These are phyloP conservation scores for Tieghemiomyces parasiticus DNA, from an alignment of 192 early-diverging fungal species.

Conservation along the genomic window DNA sequence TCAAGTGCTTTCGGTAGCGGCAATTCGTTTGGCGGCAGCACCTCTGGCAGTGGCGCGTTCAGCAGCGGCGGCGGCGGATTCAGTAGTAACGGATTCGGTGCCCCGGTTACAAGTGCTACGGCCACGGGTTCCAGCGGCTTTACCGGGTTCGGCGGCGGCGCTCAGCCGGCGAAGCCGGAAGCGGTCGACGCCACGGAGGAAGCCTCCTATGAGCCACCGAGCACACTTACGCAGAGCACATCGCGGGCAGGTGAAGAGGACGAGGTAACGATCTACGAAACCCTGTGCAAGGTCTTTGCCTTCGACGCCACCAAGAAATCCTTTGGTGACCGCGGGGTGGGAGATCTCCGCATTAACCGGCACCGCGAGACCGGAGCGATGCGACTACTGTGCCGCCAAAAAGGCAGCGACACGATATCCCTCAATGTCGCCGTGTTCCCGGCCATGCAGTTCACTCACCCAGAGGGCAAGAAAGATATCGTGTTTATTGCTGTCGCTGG, in stretches of 20 bases:
- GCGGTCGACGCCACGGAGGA: too few relatives aligned
- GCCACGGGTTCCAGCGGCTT: too few relatives aligned
- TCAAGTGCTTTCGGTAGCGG: too few relatives aligned
- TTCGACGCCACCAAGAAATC: conserved; percentile 19
- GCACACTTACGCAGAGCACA: too few relatives aligned
- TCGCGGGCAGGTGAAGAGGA: conserved; percentile 28
- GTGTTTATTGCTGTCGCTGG: conserved; percentile 14
- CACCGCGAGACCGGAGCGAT: conserved; percentile 13
- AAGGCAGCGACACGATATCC: conserved; percentile 24
- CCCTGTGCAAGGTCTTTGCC: conserved; percentile 23
- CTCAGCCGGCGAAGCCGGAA: too few relatives aligned
- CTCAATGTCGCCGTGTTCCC: conserved; percentile 29
- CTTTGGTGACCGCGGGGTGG: conserved; percentile 27
- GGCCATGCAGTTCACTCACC: conserved; percentile 22
- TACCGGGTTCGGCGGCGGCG: too few relatives aligned
- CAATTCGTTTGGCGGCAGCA: too few relatives aligned
- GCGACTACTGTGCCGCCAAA: conserved; percentile 30
- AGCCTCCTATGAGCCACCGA: too few relatives aligned
- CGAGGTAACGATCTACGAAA: conserved; percentile 23
- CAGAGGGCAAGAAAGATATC: conserved; percentile 21
- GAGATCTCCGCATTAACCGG: conserved; percentile 17
- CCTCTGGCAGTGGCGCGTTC: too few relatives aligned
- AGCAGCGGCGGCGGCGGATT: too few relatives aligned
- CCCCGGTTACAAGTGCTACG: too few relatives aligned
- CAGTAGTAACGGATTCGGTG: too few relatives aligned